phyloP scores from a whole-genome alignment of 2,329 filamentous ascomycete genomes.

The Ophiostoma piceae region DNA sequence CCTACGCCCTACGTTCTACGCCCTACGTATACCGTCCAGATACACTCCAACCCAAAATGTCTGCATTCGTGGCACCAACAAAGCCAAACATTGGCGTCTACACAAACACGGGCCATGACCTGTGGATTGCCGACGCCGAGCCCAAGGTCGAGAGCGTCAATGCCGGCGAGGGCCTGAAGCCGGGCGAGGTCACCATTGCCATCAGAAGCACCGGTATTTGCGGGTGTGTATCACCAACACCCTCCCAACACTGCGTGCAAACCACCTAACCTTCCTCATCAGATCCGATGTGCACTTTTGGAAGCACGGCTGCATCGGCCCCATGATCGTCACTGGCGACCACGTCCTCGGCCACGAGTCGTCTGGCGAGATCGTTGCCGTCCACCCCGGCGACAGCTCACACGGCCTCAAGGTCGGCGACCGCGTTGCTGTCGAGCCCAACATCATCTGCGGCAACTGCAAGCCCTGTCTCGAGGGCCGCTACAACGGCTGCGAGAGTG shows the following conservation, averaged over 20 bases:
- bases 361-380: conserved; percentile 74
- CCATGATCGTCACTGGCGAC: conserved; percentile 84
- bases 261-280: conserved; percentile 19
- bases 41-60: background rate
- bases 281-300: conserved; percentile 96
- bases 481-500: conserved; percentile 89
- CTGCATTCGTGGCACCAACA: conserved; percentile 34
- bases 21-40: background rate
- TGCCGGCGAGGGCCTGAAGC: conserved; percentile 60
- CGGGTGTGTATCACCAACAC: conserved; percentile 54
- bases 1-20: background rate
- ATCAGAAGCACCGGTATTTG: conserved; percentile 95
- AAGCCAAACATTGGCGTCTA: conserved; percentile 94
- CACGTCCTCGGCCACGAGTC: conserved; percentile 96
- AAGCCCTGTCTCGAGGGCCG: conserved; percentile 86
- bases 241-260: conserved; percentile 21
- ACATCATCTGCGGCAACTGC: conserved; percentile 85
- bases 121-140: conserved; percentile 78
- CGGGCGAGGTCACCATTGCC: conserved; percentile 80
- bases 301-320: conserved; percentile 90
- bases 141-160: conserved; percentile 71
- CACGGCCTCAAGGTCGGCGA: conserved; percentile 74
- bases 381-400: conserved; percentile 50
- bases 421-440: conserved; percentile 88
- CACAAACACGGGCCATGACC: conserved; percentile 86